Evolutionary conservation across 306 rosid species (phyloP).

Genomic region (Malus asiatica): DNA sequence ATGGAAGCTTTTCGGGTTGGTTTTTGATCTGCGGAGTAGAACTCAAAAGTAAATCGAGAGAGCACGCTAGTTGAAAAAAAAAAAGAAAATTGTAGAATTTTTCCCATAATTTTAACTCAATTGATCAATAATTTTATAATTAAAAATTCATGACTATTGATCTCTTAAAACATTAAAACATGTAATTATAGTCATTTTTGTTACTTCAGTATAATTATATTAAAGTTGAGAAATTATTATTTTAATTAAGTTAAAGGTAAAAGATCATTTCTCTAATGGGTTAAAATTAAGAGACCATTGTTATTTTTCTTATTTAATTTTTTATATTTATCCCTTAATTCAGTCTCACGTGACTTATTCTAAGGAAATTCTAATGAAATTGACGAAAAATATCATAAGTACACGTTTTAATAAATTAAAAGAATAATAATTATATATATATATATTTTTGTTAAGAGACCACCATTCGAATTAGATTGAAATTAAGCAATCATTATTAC

Average conservation of each 20-base stretch:
- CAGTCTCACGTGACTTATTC: too few relatives aligned
- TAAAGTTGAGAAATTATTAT: accelerated
- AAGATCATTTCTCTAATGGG: accelerated
- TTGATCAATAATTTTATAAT: accelerated
- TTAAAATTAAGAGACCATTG: too few relatives aligned
- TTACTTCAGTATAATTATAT: too few relatives aligned
- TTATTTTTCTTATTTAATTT: too few relatives aligned
- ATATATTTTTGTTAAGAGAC: too few relatives aligned
- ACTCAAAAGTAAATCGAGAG: neutral
- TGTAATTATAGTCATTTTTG: accelerated
- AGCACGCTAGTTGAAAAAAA: neutral
- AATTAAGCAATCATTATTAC: too few relatives aligned
- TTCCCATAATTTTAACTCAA: too few relatives aligned
- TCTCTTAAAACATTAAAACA: accelerated
- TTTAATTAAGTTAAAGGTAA: too few relatives aligned
- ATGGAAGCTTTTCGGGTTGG: conserved; percentile 2
- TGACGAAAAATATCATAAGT: accelerated
- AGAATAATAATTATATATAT: accelerated
- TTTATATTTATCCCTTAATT: too few relatives aligned
- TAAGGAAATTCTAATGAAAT: accelerated
- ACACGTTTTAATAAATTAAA: accelerated
- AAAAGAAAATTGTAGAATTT: neutral
- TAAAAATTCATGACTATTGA: too few relatives aligned
- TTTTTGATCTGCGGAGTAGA: neutral
- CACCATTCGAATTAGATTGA: accelerated